Evolutionary conservation across 192 early-diverging fungal genomes (phyloP).

Genomic region (Coemansia sp.): DNA sequence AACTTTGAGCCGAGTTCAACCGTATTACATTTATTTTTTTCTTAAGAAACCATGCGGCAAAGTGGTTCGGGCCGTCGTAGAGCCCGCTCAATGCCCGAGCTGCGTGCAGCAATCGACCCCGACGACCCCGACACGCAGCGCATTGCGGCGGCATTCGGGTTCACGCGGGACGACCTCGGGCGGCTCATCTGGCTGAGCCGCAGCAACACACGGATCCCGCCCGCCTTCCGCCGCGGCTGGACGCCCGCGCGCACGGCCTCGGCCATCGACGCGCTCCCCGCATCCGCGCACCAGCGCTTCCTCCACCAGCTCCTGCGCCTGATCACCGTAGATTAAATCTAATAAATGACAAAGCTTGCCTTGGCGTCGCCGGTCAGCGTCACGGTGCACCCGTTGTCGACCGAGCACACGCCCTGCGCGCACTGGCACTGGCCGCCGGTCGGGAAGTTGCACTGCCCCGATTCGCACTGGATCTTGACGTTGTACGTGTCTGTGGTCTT

Average conservation of each 20-base stretch:
- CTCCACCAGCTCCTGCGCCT: background rate
- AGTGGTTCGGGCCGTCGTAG: background rate
- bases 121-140: background rate
- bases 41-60: too few relatives aligned
- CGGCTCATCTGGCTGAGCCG: background rate
- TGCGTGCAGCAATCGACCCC: background rate
- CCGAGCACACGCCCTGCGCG: conserved; percentile 38
- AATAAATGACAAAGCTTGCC: conserved; percentile 40
- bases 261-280: background rate
- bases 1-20: too few relatives aligned
- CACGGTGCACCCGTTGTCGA: conserved; percentile 48
- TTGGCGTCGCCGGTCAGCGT: conserved; percentile 15
- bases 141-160: background rate
- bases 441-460: conserved; percentile 43
- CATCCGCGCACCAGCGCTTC: background rate
- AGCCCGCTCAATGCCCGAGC: background rate
- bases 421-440: conserved; percentile 46
- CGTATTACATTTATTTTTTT: too few relatives aligned
- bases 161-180: background rate
- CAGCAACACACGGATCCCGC: background rate
- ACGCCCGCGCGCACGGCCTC: background rate
- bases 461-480: conserved; percentile 28
- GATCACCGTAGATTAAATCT: background rate
- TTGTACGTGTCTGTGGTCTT: conserved; percentile 21
- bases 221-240: background rate